A percentile compares a stretch with the other conserved stretches of the same genome.
phyloP scores from a whole-genome alignment of 306 rosid species.

The Ammopiptanthus mongolicus region DNA sequence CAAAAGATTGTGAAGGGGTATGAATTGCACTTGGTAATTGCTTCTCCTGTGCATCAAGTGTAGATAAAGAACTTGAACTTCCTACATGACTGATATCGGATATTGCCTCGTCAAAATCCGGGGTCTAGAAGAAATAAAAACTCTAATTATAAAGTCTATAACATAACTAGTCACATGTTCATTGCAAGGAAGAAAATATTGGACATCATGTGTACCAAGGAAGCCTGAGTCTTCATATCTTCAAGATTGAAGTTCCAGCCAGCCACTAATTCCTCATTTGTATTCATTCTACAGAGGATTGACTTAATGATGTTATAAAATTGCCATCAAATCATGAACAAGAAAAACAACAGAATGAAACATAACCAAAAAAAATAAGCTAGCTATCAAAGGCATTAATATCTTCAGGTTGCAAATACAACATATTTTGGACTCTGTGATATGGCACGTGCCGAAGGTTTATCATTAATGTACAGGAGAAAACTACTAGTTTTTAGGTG shows the following conservation, averaged over 20 bases:
- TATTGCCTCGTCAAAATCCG: slow-evolving; percentile 61
- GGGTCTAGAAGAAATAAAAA: slow-evolving; percentile 46
- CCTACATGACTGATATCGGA: slow-evolving; percentile 42
- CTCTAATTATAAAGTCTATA: slow-evolving; percentile 6
- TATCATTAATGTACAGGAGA: neutral
- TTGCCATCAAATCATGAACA: neutral
- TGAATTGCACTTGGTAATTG: slow-evolving; percentile 35
- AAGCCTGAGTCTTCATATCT: slow-evolving; percentile 82
- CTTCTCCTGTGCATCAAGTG: slow-evolving; percentile 51
- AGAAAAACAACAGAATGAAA: neutral
- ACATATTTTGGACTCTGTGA: neutral
- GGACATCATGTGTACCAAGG: slow-evolving; percentile 49
- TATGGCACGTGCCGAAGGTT: neutral
- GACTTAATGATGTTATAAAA: neutral
- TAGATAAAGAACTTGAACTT: slow-evolving; percentile 49
- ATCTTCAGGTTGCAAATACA: neutral
- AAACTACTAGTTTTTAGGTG: neutral
- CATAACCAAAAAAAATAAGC: neutral
- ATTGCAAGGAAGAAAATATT: slow-evolving; percentile 10
- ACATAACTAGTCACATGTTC: neutral
- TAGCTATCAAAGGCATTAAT: neutral
- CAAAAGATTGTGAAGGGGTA: slow-evolving; percentile 32
- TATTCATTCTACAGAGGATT: slow-evolving; percentile 64
- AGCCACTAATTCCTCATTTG: slow-evolving; percentile 87
- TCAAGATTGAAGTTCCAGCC: slow-evolving; percentile 96